Base-by-base conservation (phyloP, 2,329 filamentous ascomycete species). In the Colletotrichum sp. region DNA sequence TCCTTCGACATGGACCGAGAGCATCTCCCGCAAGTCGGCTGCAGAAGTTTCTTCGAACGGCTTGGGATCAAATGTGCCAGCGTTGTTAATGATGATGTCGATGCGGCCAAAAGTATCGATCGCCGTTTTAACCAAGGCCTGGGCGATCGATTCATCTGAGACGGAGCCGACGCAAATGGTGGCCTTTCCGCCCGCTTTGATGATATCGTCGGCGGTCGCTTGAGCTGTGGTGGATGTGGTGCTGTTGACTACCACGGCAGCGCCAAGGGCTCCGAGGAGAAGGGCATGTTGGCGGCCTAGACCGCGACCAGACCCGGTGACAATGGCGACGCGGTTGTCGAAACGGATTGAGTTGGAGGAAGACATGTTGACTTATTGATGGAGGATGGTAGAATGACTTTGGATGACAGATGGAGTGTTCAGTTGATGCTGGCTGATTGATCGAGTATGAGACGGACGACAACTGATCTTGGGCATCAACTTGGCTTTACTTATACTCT, bases 201-300 rank as follows among this genome's bases (percentile, higher is more conserved):
- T 26, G 55, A 69, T 69, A 1, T 64, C 60, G 60, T 64, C 14
- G 21, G 60, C 67, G 12, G 67, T 69, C 0, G 52, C 48, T n/a
- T 69, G 32, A 3, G 67, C n/a, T 16, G 67, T 69, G 21, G 16
- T 2, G 14, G 52, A 14, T 21, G 52, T 60, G 8, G 52, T 61
- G 55, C 67, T 69, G n/a, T 80, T 79, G 28, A 80, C 72, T 16
- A 80, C 75, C 6, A 79, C 77, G 6, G 55, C 13, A 9, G 79
- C 78, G 10, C 79, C 79, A 10, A 71, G 74, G 34, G 24, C 43
- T 7, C 72, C 79, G 14, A 80, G 71, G 4, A 78, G 59, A 12
- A 80, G 60, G 9, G 79, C 79, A 21, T 80, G 79, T 34, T 80
- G 78, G 18, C 79, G 75, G 16, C 79, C 79, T 6, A 80, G 75